Percentiles rank a stretch among this genome's conserved stretches.
These are phyloP conservation scores for Metschnikowia kofuensis DNA, from an alignment of 805 yeast genomes.

Conservation along the genomic window DNA sequence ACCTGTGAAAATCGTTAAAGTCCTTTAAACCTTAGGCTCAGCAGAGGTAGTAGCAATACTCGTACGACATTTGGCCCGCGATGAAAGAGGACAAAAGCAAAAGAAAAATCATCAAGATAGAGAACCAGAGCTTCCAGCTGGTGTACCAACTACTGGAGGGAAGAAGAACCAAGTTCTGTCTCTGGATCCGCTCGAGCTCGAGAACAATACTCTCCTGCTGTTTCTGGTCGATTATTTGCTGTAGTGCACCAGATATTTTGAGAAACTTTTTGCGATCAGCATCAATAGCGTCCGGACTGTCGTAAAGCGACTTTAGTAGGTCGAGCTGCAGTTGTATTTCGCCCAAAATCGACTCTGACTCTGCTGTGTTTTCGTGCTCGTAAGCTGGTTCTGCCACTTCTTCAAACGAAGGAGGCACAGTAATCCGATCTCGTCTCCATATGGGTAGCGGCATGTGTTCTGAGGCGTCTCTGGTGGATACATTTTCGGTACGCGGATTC, in stretches of 20 bases:
- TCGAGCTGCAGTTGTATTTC: conserved; percentile 11
- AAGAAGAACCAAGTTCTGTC: neutral
- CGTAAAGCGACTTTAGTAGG: conserved; percentile 7
- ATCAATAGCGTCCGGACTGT: conserved; percentile 4
- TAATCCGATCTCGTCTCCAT: conserved; percentile 9
- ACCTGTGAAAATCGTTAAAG: no score
- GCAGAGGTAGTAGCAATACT: conserved; percentile 42
- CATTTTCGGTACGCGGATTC: neutral
- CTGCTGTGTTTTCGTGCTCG: neutral
- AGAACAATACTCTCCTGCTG: conserved; percentile 15
- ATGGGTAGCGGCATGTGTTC: conserved; percentile 12
- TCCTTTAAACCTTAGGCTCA: no score
- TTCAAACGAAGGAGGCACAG: neutral
- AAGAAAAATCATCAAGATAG: conserved; percentile 7
- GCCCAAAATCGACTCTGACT: conserved; percentile 6
- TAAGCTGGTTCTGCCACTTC: neutral
- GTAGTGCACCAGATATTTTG: conserved; percentile 6
- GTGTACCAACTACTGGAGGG: neutral
- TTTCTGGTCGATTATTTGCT: conserved; percentile 8
- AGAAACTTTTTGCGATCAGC: conserved; percentile 6
- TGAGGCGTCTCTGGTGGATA: neutral
- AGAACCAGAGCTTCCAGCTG: neutral
- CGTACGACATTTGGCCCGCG: conserved; percentile 33
- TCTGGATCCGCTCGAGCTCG: conserved; percentile 26
- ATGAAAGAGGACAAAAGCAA: conserved; percentile 23